A percentile compares a stretch with the other conserved stretches of the same genome.
Evolutionary conservation across 768 basidiomycete genomes (phyloP).

Genomic region (Boletus barrowsii): DNA sequence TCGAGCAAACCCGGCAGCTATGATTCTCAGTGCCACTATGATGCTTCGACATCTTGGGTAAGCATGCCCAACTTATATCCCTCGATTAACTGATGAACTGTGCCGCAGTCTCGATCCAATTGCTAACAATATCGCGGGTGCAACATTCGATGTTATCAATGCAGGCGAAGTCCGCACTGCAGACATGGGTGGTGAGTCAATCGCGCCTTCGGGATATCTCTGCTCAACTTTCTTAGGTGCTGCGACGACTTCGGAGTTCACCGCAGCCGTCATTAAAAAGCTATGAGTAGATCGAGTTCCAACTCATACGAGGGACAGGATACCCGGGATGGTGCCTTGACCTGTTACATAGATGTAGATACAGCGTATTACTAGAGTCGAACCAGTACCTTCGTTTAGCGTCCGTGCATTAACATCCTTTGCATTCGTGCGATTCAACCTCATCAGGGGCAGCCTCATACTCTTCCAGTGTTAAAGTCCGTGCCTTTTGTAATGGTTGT

Average conservation of each 20-base stretch:
- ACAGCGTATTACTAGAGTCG: conserved; percentile 11
- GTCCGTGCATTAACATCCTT: background rate
- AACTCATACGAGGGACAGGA: background rate
- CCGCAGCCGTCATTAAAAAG: conserved; percentile 84
- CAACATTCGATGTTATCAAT: conserved; percentile 91
- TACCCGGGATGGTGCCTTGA: conserved; percentile 2
- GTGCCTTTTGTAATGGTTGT: conserved; percentile 41
- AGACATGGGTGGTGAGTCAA: conserved; percentile 85
- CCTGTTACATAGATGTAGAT: conserved; percentile 26
- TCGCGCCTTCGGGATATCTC: background rate
- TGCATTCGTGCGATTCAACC: conserved; percentile 13
- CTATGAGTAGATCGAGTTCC: conserved; percentile 36
- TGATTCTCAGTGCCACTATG: conserved; percentile 97
- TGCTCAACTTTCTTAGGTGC: conserved; percentile 49
- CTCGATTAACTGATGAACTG: conserved; percentile 11
- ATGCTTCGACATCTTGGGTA: conserved; percentile 96
- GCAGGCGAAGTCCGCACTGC: conserved; percentile 86
- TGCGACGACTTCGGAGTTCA: conserved; percentile 93
- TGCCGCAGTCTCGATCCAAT: conserved; percentile 74
- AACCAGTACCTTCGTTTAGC: conserved; percentile 17
- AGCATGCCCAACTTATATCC: conserved; percentile 26
- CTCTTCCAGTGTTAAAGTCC: conserved; percentile 44
- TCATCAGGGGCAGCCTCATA: conserved; percentile 51
- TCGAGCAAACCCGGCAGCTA: conserved; percentile 95
- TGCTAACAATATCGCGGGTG: conserved; percentile 89